These are phyloP conservation scores for Phytophthora chlamydospora DNA, from an alignment of 352 stramenopile species.

Conservation along the genomic window DNA sequence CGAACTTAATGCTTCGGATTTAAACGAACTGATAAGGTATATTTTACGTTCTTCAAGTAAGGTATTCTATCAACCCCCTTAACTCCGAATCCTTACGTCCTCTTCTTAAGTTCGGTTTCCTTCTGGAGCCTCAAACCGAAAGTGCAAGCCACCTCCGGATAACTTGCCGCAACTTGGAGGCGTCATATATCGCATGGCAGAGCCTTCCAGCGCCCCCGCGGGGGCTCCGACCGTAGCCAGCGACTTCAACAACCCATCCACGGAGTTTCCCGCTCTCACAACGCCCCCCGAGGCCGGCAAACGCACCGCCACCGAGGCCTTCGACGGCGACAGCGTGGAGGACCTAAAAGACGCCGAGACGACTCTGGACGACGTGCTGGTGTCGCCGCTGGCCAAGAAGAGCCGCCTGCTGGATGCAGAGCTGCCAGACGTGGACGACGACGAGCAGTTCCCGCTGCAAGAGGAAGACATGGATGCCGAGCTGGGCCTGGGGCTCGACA, in stretches of 20 bases:
- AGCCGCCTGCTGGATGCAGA: constrained; percentile 48
- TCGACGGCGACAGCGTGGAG: constrained; percentile 28
- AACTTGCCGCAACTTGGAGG: not conserved
- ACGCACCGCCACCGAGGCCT: constrained; percentile 36
- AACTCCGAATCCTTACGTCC: too few relatives aligned
- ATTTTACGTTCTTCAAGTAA: too few relatives aligned
- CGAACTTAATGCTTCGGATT: too few relatives aligned
- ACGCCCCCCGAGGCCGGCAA: constrained; percentile 13
- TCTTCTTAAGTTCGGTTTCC: constrained; percentile 16
- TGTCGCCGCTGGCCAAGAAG: constrained; percentile 58
- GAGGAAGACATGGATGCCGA: constrained; percentile 39
- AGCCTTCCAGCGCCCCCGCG: constrained; percentile 14
- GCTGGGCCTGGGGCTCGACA: constrained; percentile 23
- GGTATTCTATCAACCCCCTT: too few relatives aligned
- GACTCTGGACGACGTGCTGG: constrained; percentile 71
- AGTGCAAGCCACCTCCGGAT: constrained; percentile 3
- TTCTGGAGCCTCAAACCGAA: constrained; percentile 2
- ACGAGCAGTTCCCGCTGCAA: constrained; percentile 42
- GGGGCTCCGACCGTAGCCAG: constrained; percentile 2
- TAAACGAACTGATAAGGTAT: too few relatives aligned
- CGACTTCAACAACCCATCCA: constrained; percentile 1
- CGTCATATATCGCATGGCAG: constrained; percentile 23
- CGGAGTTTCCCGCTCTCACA: not conserved
- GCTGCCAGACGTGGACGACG: constrained; percentile 57
- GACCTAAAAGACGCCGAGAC: constrained; percentile 42